Percentiles rank a stretch among this genome's conserved stretches.
Evolutionary conservation across 2,329 filamentous ascomycete species (phyloP).

Genomic region (Chaetomiaceae sp.): DNA sequence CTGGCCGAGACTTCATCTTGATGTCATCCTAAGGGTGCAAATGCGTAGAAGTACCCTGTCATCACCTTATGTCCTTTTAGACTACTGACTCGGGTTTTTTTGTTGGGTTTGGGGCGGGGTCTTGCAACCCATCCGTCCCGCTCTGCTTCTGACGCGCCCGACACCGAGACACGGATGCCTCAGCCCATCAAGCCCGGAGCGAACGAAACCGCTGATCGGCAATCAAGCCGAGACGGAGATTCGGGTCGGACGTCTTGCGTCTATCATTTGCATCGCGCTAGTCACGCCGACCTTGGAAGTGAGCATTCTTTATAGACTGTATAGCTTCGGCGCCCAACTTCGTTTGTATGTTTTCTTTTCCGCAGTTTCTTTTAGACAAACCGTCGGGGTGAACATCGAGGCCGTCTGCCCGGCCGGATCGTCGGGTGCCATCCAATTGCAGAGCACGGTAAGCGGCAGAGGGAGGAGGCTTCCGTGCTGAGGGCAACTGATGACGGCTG

Average conservation of each 20-base stretch:
- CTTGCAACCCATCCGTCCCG: no score
- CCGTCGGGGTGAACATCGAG: no score
- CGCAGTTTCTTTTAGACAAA: no score
- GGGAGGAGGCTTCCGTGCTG: constrained; percentile 1
- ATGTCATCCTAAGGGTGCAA: background rate
- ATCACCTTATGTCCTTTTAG: no score
- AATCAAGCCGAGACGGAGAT: constrained; percentile 3
- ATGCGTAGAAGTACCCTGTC: no score
- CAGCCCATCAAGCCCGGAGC: constrained; percentile 15
- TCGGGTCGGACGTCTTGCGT: background rate
- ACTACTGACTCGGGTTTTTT: no score
- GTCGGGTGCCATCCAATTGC: background rate
- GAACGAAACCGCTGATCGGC: constrained; percentile 19
- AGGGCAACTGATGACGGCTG: constrained; percentile 1
- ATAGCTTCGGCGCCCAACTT: background rate
- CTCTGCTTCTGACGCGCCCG: constrained; percentile 1
- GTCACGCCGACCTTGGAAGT: no score
- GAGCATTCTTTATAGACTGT: background rate
- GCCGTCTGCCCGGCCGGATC: constrained; percentile 3
- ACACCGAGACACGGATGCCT: constrained; percentile 21
- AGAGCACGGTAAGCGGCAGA: background rate
- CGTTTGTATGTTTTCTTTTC: no score
- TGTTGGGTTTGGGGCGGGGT: no score
- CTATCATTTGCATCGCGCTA: background rate
- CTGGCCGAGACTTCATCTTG: background rate